A percentile compares a stretch with the other conserved stretches of the same genome.
phyloP scores from a whole-genome alignment of 108 stramenopile species.

The Skeletonema potamos region DNA sequence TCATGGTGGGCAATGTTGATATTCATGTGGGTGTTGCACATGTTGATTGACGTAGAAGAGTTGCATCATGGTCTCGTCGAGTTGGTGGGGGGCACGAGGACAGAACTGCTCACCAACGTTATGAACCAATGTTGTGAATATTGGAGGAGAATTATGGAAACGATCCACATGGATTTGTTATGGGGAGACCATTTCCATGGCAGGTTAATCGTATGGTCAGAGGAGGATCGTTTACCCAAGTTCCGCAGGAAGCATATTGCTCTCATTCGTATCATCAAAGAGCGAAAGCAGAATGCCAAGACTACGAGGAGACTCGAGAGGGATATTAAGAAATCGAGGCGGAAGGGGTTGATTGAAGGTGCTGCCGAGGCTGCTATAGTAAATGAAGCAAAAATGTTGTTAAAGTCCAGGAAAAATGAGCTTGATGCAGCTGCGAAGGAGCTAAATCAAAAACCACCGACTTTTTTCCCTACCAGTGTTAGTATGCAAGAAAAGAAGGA shows the following conservation, averaged over 20 bases:
- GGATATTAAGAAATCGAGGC: constrained; percentile 4
- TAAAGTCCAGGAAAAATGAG: constrained; percentile 3
- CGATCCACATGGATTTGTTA: constrained; percentile 5
- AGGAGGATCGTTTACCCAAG: constrained; percentile 11
- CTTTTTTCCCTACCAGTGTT: constrained; percentile 11
- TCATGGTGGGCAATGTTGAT: constrained; percentile 2
- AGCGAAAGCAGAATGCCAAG: constrained; percentile 27
- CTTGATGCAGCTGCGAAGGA: constrained; percentile 12
- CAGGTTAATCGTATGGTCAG: constrained; percentile 21
- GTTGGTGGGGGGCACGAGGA: neutral
- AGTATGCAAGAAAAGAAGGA: neutral
- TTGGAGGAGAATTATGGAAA: neutral
- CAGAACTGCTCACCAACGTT: neutral
- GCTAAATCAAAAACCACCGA: constrained; percentile 26
- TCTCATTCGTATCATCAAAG: constrained; percentile 12
- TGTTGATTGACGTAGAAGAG: constrained; percentile 19
- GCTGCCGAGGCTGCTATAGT: constrained; percentile 6
- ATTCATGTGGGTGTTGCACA: constrained; percentile 7
- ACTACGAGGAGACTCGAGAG: constrained; percentile 4
- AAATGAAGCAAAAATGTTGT: constrained; percentile 11
- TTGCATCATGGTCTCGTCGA: constrained; percentile 8
- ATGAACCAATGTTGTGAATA: neutral
- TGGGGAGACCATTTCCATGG: constrained; percentile 26
- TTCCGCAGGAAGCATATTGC: constrained; percentile 28
- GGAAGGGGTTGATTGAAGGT: constrained; percentile 12